A percentile compares a stretch with the other conserved stretches of the same genome.
phyloP scores from a whole-genome alignment of 805 yeast species.

The Metschnikowia colocasiae region DNA sequence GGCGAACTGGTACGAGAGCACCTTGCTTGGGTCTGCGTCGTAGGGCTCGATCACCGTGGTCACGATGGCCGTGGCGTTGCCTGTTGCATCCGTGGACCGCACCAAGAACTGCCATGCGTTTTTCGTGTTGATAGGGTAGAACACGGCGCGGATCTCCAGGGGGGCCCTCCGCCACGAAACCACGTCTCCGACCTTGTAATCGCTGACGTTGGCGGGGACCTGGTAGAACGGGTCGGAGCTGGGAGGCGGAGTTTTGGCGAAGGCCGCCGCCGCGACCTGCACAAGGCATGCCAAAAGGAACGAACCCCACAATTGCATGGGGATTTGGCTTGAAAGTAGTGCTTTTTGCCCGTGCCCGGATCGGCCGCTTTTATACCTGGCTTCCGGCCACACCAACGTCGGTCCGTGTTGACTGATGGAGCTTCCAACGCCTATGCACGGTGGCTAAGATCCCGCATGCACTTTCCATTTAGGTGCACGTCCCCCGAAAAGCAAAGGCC shows the following conservation, averaged over 20 bases:
- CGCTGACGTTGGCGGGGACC: constrained; percentile 6
- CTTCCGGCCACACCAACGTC: no score
- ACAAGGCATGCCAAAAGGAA: background rate
- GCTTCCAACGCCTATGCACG: no score
- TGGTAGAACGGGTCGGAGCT: constrained; percentile 10
- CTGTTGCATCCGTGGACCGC: constrained; percentile 21
- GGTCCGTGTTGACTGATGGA: no score
- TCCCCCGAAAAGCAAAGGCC: no score
- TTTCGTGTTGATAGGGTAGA: constrained; percentile 8
- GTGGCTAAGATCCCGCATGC: no score
- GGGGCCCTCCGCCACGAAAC: constrained; percentile 10
- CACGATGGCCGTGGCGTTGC: constrained; percentile 20
- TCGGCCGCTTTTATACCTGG: no score
- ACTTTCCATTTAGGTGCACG: no score
- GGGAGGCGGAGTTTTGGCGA: constrained; percentile 3
- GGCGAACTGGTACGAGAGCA: constrained; percentile 20
- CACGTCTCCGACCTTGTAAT: constrained; percentile 9
- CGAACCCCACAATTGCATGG: background rate
- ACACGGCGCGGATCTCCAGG: constrained; percentile 4
- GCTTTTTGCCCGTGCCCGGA: no score
- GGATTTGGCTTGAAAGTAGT: no score
- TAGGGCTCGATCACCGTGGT: constrained; percentile 23
- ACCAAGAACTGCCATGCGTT: constrained; percentile 23
- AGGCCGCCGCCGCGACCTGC: background rate
- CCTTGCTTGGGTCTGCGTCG: constrained; percentile 21